Base-by-base conservation (phyloP, 2,329 filamentous ascomycete genomes). In the Pseudogymnoascus sp. region DNA sequence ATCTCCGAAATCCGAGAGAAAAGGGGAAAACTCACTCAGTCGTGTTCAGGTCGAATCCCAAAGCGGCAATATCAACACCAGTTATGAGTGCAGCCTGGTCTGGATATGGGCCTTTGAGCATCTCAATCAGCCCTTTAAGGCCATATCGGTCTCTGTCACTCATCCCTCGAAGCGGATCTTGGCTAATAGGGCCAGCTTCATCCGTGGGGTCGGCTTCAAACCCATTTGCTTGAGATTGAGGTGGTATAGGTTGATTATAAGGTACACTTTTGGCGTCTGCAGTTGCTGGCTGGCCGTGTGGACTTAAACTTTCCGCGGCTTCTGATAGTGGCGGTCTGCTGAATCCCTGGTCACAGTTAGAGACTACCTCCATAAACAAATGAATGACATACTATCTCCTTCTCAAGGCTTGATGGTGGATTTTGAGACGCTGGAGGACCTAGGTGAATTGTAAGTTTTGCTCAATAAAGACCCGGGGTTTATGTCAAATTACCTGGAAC, bases 61-160 rank as follows among this genome's bases (percentile, higher is more conserved):
- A 75, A 8, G 78, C 76, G 49, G 73, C 77, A 9, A 85, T 81
- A 66, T 88, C 85, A 67, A 87, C 79, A 3, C 85, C 85, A 49
- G 80, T 79, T 9, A 87, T 78, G 69, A 86, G 79, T 3, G 83
- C 82, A 61, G 83, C 84, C 72, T 86, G 88, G 67, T 87, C 84
- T 12, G 83, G 82, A 66, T 82, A 85, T 70, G 82, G 85, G 73
- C 83, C 84, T 79, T 88, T 87, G 73, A 88, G 75, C 34, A 83
- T 82, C 63, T 81, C 66, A 25, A 72, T 79, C 64, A 88, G 76
- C 8, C 86, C 86, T 71, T 88, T 88, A 59, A 88, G 77, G 3
- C 86, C 86, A 79, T 81, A 88, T 70, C 82, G 86, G 69, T 88
- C 85, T 40, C 79, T 80, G 3, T 82, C 79, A n/a, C 81, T 74